Base-by-base conservation (phyloP, 2,329 filamentous ascomycete genomes). In the Aureobasidium sp. region DNA sequence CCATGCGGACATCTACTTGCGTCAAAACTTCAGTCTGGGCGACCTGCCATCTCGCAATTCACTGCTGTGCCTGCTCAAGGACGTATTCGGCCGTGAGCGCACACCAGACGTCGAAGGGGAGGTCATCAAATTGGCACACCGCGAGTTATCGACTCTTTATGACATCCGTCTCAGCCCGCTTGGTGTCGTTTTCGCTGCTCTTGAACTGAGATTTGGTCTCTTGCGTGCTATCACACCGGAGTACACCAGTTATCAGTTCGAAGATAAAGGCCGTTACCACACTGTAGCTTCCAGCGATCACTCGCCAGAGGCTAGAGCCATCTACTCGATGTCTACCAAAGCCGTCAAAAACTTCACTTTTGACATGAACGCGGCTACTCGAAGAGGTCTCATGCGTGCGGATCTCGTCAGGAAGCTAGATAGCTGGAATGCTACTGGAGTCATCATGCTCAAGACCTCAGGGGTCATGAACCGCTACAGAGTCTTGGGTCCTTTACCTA, bases 21-120 rank as follows among this genome's bases (percentile, higher is more conserved):
- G 80, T 12, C 84, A 87, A 64, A 79, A 81, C 64, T 85, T 86
- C 68, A 79, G 82, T 0, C 77, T 83, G 8, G 82, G 83, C 0
- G 83, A 86, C 63, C 71, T 86, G 0, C 84, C 84, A 0, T 83
- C 83, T 2, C 73, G 72, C 0, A 68, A 73, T 9, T 82, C 81
- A 0, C 70, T 87, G 0, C 71, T 70, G 4, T 67, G 69, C 0
- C 71, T 86, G 0, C 69, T 87, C 2, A 68, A 75, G 7, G 77
- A 84, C 1, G 75, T 86, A 8, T 83, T 85, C 61, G 29, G 49
- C 47, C 29, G 66, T 68, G 11, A 70, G 70, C 48, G 37, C 8
- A 63, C 65, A 3, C 65, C 67, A 0, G 67, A 76, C 1, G 68
- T 70, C 2, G 66, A 75, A 3, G 78, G 76, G 1, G 73, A 77